These are phyloP conservation scores for Wickerhamiella cacticola DNA, from an alignment of 805 yeast species.

Conservation along the genomic window DNA sequence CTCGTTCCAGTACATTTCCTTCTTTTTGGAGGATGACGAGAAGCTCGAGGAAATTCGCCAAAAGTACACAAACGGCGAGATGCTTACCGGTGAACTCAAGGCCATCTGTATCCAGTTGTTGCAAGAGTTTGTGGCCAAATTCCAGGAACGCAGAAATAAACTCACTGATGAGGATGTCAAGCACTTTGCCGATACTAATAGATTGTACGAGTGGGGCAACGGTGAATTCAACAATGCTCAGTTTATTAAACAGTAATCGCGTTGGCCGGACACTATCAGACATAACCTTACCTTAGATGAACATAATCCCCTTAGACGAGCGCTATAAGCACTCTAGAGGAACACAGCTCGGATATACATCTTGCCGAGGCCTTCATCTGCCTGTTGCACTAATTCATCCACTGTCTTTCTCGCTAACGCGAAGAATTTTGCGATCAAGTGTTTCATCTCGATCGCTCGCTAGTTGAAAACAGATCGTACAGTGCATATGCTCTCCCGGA, in stretches of 20 bases:
- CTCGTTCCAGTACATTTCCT: constrained; percentile 82
- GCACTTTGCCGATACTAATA: constrained; percentile 55
- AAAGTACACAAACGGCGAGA: constrained; percentile 64
- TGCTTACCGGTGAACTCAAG: constrained; percentile 90
- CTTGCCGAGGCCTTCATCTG: too few species aligned
- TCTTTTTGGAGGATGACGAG: constrained; percentile 82
- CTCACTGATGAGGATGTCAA: constrained; percentile 52
- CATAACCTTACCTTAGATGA: not conserved
- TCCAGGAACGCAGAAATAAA: constrained; percentile 65
- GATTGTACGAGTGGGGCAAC: constrained; percentile 62
- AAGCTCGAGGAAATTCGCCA: constrained; percentile 50
- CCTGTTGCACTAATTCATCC: too few species aligned
- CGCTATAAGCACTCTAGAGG: too few species aligned
- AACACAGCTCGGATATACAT: too few species aligned
- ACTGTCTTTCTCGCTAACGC: too few species aligned
- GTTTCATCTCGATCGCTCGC: too few species aligned
- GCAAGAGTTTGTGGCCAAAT: constrained; percentile 64
- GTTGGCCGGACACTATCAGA: not conserved
- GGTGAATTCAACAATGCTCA: constrained; percentile 38
- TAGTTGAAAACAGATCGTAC: not conserved
- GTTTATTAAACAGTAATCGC: too few species aligned
- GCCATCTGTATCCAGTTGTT: constrained; percentile 68
- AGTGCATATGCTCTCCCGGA: not conserved
- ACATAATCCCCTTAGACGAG: not conserved
- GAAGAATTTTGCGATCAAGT: too few species aligned